These are phyloP conservation scores for Amanita brunnescens DNA, from an alignment of 768 basidiomycete genomes.

Conservation along the genomic window DNA sequence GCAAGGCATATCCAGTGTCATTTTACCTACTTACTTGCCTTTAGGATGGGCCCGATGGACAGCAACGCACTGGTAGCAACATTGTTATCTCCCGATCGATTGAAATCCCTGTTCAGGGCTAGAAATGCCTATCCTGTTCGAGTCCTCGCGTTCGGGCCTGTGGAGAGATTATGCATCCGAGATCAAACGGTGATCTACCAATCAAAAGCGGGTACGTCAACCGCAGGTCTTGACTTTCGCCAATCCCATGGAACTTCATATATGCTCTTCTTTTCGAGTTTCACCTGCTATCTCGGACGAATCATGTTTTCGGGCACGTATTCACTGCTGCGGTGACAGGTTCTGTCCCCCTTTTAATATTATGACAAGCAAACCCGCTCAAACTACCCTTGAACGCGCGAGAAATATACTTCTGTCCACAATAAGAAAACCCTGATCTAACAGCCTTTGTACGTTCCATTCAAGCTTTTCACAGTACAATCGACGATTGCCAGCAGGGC, in stretches of 20 bases:
- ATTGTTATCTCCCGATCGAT: slow-evolving; percentile 1
- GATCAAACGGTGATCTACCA: background rate
- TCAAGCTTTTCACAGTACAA: background rate
- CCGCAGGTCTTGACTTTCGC: background rate
- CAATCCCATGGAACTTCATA: background rate
- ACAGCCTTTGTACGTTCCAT: background rate
- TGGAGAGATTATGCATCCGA: background rate
- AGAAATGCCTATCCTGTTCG: background rate
- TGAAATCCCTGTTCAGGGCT: background rate
- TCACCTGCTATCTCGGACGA: background rate
- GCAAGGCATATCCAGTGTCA: too few relatives aligned
- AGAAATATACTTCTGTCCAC: too few relatives aligned
- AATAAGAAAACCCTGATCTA: background rate
- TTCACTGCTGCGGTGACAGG: too few relatives aligned
- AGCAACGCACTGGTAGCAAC: too few relatives aligned
- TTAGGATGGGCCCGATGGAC: too few relatives aligned
- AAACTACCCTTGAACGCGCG: too few relatives aligned
- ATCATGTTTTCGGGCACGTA: background rate
- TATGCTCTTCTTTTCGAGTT: background rate
- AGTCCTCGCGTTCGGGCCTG: background rate
- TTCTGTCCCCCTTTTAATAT: too few relatives aligned
- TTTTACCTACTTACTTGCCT: too few relatives aligned
- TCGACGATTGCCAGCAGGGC: background rate
- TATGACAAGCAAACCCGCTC: too few relatives aligned
- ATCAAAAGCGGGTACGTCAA: background rate